phyloP scores from a whole-genome alignment of 305 asterid genomes.

The Fraxinus dipetala region DNA sequence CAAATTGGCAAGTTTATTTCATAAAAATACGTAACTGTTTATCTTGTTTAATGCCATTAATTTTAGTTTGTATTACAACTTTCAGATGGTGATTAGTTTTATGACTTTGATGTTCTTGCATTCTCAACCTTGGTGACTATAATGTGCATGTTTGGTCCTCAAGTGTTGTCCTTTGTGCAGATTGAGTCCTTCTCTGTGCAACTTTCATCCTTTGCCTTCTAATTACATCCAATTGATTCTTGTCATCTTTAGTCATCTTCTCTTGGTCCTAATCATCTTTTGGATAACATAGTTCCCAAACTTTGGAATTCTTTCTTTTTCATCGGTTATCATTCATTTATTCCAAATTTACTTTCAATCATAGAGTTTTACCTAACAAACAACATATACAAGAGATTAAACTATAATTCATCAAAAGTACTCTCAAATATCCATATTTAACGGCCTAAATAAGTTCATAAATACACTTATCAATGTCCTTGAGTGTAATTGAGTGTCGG shows the following conservation, averaged over 20 bases:
- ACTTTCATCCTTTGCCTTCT: neutral
- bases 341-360: neutral
- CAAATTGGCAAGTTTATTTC: neutral
- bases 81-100: neutral
- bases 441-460: neutral
- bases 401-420: neutral
- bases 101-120: neutral
- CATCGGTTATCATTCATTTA: neutral
- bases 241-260: neutral
- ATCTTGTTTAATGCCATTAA: constrained; percentile 4
- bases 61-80: neutral
- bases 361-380: neutral
- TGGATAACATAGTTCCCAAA: neutral
- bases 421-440: too few species aligned
- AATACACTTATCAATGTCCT: neutral
- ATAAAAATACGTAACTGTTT: neutral
- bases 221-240: neutral
- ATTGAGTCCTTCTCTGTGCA: neutral
- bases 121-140: neutral
- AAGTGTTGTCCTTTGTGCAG: neutral
- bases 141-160: neutral
- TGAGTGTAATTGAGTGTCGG: neutral
- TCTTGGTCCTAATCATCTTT: neutral
- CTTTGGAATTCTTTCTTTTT: neutral
- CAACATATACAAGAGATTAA: neutral